Evolutionary conservation across 192 early-diverging fungal species (phyloP).

Genomic region (Linderina pennispora): DNA sequence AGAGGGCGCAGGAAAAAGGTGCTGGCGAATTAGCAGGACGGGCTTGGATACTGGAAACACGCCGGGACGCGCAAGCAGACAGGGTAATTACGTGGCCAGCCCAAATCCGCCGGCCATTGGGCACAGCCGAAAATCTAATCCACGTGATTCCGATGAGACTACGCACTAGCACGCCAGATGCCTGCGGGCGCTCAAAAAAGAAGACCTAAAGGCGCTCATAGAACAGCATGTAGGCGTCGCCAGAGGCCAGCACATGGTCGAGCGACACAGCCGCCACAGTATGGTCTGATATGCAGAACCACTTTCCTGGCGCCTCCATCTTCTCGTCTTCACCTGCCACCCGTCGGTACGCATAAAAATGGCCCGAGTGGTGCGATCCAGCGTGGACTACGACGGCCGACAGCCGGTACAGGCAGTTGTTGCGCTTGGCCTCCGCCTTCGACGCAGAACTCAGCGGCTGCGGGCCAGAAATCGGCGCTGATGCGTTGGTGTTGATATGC

Average conservation of each 20-base stretch:
- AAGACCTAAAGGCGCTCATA: slow-evolving; percentile 43
- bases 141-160: no score
- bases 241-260: slow-evolving; percentile 38
- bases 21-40: not conserved
- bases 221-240: slow-evolving; percentile 47
- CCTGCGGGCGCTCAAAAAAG: no score
- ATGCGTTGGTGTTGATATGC: slow-evolving; percentile 51
- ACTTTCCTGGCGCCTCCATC: slow-evolving; percentile 12
- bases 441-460: not conserved
- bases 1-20: not conserved
- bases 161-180: no score
- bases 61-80: no score
- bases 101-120: no score
- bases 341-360: slow-evolving; percentile 83
- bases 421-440: slow-evolving; percentile 12
- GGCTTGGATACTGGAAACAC: no score
- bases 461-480: slow-evolving; percentile 40
- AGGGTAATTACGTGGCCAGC: no score
- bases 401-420: slow-evolving; percentile 59
- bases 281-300: slow-evolving; percentile 65
- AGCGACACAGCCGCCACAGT: slow-evolving; percentile 36
- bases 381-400: slow-evolving; percentile 77
- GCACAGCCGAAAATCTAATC: no score
- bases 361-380: slow-evolving; percentile 82
- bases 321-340: no score